Conservation (phyloP, 1,284 basidiomycete species). For the Leccinum pachyderme region DNA sequence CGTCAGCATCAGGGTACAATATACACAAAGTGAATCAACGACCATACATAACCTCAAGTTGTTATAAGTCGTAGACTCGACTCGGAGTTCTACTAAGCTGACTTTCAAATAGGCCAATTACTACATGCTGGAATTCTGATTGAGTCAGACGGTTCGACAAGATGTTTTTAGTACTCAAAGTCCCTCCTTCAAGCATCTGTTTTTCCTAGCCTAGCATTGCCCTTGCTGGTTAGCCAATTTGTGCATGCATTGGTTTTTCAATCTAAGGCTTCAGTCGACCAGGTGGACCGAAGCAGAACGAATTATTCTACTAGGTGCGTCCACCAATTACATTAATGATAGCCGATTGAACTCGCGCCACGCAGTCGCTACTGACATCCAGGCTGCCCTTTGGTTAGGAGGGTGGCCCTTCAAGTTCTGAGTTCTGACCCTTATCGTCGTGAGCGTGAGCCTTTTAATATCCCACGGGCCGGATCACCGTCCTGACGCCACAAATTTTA, state of each 20-base stretch:
- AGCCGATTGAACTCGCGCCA: neutral
- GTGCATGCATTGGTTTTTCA: neutral
- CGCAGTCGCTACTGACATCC: too few species aligned
- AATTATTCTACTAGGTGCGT: neutral
- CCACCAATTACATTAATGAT: neutral
- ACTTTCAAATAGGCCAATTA: too few species aligned
- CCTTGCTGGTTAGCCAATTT: conserved; percentile 1
- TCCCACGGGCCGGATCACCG: neutral
- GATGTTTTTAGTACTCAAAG: neutral
- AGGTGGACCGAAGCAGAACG: neutral
- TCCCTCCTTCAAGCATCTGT: neutral
- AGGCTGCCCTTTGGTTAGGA: too few species aligned
- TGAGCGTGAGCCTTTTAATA: neutral
- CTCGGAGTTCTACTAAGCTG: too few species aligned
- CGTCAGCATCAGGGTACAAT: too few species aligned
- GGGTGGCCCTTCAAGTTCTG: too few species aligned
- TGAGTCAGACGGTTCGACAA: neutral
- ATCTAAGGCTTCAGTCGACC: neutral
- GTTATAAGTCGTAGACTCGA: too few species aligned
- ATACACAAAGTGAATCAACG: too few species aligned
- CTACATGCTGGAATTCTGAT: neutral
- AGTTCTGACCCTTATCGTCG: too few species aligned
- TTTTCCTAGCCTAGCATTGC: neutral
- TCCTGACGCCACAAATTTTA: too few species aligned
- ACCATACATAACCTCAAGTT: too few species aligned